Percentiles rank a stretch among this genome's conserved stretches.
phyloP scores from a whole-genome alignment of 2,329 filamentous ascomycete genomes.

The Fusarium sp. region DNA sequence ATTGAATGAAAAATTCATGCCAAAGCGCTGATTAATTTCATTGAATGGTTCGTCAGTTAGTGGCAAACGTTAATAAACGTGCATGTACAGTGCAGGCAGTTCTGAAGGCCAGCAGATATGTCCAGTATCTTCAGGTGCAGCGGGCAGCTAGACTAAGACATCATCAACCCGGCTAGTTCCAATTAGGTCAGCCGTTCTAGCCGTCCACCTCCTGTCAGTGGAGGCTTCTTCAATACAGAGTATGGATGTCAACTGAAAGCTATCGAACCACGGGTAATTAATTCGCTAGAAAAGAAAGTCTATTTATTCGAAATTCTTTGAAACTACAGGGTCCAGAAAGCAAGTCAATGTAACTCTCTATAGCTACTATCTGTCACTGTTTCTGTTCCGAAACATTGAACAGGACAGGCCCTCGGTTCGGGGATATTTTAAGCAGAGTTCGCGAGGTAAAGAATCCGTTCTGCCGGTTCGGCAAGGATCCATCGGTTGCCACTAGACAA shows the following conservation, averaged over 20 bases:
- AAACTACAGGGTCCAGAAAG: not conserved
- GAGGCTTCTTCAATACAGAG: not conserved
- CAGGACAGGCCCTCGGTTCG: slow-evolving; percentile 6
- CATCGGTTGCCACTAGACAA: not conserved
- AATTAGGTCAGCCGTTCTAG: slow-evolving; percentile 2
- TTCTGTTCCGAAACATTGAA: not conserved
- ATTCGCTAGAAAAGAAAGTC: not conserved
- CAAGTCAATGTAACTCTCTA: not conserved
- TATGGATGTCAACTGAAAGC: not conserved
- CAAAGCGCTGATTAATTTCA: slow-evolving; percentile 31
- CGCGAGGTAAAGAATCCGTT: not conserved
- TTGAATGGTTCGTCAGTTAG: slow-evolving; percentile 1
- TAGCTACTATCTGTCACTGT: not conserved
- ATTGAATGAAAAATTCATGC: not conserved
- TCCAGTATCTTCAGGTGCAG: slow-evolving; percentile 5
- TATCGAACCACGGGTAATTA: not conserved
- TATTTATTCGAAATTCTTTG: not conserved
- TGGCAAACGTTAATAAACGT: slow-evolving; percentile 24
- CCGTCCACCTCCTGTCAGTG: not conserved
- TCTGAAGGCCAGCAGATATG: not conserved
- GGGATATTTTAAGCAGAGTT: slow-evolving; percentile 4
- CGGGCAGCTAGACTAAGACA: not conserved
- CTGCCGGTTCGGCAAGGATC: slow-evolving; percentile 18
- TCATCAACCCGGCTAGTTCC: slow-evolving; percentile 16
- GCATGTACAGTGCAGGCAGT: not conserved